Percentiles rank a stretch among this genome's conserved stretches.
phyloP scores from a whole-genome alignment of 495 filamentous ascomycete species.

The Penicillium paxilli region DNA sequence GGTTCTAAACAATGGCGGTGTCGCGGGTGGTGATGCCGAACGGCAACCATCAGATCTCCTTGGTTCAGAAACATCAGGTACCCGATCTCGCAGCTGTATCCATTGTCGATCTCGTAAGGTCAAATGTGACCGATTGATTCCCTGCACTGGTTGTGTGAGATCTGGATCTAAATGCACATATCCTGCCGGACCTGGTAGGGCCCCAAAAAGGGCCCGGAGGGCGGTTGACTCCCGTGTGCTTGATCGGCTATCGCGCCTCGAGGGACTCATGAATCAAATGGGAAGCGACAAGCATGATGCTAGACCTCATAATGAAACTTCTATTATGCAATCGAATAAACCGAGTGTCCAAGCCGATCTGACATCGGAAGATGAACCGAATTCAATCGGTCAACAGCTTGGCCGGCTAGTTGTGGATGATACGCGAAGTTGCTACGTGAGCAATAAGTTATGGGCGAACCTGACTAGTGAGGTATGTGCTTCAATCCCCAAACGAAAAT shows the following conservation, averaged over 20 bases:
- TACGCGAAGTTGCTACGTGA: constrained; percentile 71
- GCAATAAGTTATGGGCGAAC: constrained; percentile 74
- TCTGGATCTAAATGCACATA: not conserved
- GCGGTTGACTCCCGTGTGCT: not conserved
- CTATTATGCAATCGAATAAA: not conserved
- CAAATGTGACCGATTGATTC: not conserved
- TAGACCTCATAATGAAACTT: not conserved
- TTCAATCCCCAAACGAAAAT: too few species aligned
- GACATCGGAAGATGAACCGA: not conserved
- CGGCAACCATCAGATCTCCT: not conserved
- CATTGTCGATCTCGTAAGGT: not conserved
- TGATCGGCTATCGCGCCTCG: not conserved
- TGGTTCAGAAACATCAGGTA: not conserved
- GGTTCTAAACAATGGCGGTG: not conserved
- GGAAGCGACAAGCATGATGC: not conserved
- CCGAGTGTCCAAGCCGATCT: not conserved
- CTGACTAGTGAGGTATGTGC: constrained; percentile 68
- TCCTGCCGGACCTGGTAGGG: not conserved
- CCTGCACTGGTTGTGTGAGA: not conserved
- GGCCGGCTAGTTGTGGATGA: constrained; percentile 74
- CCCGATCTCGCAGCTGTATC: not conserved
- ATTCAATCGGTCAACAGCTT: constrained; percentile 30
- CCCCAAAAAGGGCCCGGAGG: not conserved
- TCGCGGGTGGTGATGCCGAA: not conserved
- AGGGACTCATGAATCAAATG: not conserved